Percentiles rank a stretch among this genome's conserved stretches.
Evolutionary conservation across 352 stramenopile species (phyloP).

Genomic region (Phytophthora podocarpi): DNA sequence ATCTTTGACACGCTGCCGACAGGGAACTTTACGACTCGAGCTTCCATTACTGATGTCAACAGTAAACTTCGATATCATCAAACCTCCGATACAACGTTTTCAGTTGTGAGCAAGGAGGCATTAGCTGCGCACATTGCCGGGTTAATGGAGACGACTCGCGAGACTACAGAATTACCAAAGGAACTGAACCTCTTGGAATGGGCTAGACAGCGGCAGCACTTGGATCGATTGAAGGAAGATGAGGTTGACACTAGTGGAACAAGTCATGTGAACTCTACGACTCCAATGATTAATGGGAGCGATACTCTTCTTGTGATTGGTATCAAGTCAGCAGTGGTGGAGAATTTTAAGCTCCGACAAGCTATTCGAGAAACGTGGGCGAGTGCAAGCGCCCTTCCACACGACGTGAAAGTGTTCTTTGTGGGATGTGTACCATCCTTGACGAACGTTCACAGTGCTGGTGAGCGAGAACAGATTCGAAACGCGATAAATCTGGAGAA

Average conservation of each 20-base stretch:
- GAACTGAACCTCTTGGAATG: conserved; percentile 17
- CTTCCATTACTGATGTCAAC: conserved; percentile 8
- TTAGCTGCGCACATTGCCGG: not conserved
- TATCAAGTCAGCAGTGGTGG: conserved; percentile 45
- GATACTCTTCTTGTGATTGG: conserved; percentile 44
- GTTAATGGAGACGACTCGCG: too few species aligned
- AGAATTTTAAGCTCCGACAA: conserved; percentile 36
- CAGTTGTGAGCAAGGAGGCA: conserved; percentile 8
- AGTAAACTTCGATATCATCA: not conserved
- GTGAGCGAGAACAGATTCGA: conserved; percentile 3
- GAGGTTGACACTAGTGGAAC: not conserved
- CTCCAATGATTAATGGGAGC: not conserved
- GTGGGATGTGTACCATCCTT: conserved; percentile 36
- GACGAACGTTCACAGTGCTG: not conserved
- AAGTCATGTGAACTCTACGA: not conserved
- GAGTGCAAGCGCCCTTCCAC: conserved; percentile 12
- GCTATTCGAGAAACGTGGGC: conserved; percentile 55
- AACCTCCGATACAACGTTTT: conserved; percentile 5
- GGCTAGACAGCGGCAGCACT: conserved; percentile 1
- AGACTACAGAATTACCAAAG: not conserved
- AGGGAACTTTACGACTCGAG: conserved; percentile 16
- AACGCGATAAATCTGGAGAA: conserved; percentile 38
- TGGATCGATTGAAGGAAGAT: too few species aligned
- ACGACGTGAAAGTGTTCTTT: conserved; percentile 42
- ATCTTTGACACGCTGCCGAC: conserved; percentile 5